These are phyloP conservation scores for Elsinoe batatas DNA, from an alignment of 2,329 filamentous ascomycete species.

Conservation along the genomic window DNA sequence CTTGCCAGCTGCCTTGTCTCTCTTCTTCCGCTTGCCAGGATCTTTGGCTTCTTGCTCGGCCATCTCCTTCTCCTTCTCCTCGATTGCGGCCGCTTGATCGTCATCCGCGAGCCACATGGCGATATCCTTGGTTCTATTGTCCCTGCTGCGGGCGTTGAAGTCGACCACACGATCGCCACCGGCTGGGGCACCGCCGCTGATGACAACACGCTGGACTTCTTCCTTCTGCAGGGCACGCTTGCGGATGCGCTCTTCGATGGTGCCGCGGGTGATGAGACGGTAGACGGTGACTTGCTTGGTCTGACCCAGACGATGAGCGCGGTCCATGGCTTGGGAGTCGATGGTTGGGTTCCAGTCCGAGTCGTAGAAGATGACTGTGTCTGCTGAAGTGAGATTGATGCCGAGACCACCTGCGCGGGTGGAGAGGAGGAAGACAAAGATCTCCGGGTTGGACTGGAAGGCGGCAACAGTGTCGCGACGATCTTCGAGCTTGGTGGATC, in stretches of 20 bases:
- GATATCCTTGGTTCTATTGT: slow-evolving; percentile 95
- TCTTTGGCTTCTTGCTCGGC: slow-evolving; percentile 51
- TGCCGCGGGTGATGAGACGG: slow-evolving; percentile 89
- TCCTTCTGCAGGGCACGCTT: slow-evolving; percentile 97
- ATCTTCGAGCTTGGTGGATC: slow-evolving; percentile 94
- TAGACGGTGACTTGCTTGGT: slow-evolving; percentile 95
- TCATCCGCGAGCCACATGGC: slow-evolving; percentile 98
- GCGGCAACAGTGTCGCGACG: slow-evolving; percentile 91
- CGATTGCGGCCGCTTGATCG: slow-evolving; percentile 88
- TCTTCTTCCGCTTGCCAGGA: slow-evolving; percentile 41
- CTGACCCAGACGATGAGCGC: slow-evolving; percentile 93
- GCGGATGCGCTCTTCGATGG: slow-evolving; percentile 95
- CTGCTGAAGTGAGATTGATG: slow-evolving; percentile 92
- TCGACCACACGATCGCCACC: slow-evolving; percentile 55
- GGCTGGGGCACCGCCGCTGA: slow-evolving; percentile 70
- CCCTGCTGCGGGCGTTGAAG: slow-evolving; percentile 83
- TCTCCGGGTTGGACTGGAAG: slow-evolving; percentile 88
- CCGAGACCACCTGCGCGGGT: slow-evolving; percentile 95
- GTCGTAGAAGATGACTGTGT: slow-evolving; percentile 99
- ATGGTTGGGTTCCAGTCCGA: slow-evolving; percentile 99
- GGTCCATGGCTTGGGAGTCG: slow-evolving; percentile 97
- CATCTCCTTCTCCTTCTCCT: slow-evolving; percentile 81
- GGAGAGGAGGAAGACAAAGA: slow-evolving; percentile 93
- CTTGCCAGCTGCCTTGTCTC: slow-evolving; percentile 38
- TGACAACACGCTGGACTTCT: slow-evolving; percentile 95